Conservation (phyloP, 257 asterid species). For the Solanum arcanum region DNA sequence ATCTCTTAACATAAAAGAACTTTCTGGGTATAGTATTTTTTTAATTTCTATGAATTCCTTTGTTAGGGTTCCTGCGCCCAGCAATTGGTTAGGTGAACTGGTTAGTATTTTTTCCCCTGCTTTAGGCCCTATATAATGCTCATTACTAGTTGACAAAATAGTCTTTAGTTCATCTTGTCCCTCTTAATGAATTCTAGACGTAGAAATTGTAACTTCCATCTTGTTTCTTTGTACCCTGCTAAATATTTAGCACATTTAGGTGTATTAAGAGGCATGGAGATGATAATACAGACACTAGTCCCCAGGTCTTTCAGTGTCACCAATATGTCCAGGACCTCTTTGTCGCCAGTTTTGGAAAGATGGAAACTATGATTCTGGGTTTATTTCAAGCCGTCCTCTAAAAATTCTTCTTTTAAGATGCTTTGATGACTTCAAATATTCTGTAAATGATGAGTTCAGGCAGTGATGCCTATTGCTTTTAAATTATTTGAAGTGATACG, state of each 20-base stretch:
- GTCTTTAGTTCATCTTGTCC: background rate
- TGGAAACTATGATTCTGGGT: conserved; percentile 55
- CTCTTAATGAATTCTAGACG: background rate
- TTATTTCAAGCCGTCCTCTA: conserved; percentile 30
- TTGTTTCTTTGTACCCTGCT: background rate
- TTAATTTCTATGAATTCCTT: background rate
- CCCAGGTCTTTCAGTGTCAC: background rate
- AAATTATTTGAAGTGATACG: background rate
- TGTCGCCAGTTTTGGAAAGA: conserved; percentile 90
- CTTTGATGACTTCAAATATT: background rate
- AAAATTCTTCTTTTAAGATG: conserved; percentile 19
- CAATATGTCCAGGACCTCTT: conserved; percentile 35
- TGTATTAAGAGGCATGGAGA: background rate
- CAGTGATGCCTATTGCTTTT: background rate
- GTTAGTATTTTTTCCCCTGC: background rate
- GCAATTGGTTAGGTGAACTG: background rate
- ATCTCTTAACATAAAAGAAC: background rate
- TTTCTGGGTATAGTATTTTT: background rate
- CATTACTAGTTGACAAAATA: background rate
- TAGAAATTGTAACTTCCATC: background rate
- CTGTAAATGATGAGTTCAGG: background rate
- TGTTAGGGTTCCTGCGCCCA: background rate
- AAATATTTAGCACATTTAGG: background rate
- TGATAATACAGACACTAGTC: background rate
- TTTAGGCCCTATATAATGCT: background rate